Evolutionary conservation across 2,329 filamentous ascomycete genomes (phyloP).

Genomic region (Aspergillus awamori): DNA sequence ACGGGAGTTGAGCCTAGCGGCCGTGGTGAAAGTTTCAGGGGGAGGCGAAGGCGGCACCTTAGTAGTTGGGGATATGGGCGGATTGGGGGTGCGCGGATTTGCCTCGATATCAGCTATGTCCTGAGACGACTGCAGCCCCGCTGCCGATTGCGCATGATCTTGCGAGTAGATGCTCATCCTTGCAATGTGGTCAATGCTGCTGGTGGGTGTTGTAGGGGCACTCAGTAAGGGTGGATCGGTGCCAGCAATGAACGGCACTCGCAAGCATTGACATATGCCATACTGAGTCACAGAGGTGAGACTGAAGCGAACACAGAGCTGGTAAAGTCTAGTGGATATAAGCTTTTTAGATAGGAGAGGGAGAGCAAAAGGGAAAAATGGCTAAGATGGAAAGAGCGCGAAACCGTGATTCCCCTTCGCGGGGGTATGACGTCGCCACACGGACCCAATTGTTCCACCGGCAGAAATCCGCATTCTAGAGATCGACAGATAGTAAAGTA

Average conservation of each 20-base stretch:
- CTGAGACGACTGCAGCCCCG: slow-evolving; percentile 22
- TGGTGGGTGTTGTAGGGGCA: neutral
- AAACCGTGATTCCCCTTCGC: neutral
- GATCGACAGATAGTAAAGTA: neutral
- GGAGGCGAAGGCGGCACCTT: slow-evolving; percentile 24
- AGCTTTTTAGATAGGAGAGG: neutral
- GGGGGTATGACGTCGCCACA: slow-evolving; percentile 14
- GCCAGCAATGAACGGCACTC: neutral
- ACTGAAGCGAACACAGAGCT: neutral
- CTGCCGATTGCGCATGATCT: slow-evolving; percentile 34
- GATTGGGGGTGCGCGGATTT: slow-evolving; percentile 28
- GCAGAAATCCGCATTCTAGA: neutral
- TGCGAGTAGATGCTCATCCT: slow-evolving; percentile 38
- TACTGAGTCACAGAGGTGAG: neutral
- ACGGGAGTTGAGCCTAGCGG: slow-evolving; percentile 33
- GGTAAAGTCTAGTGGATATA: neutral
- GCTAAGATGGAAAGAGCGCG: neutral
- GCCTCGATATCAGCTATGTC: slow-evolving; percentile 42
- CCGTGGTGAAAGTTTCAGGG: slow-evolving; percentile 29
- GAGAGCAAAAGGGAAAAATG: neutral
- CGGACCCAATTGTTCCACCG: neutral
- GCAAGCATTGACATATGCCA: neutral
- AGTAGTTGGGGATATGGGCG: slow-evolving; percentile 22
- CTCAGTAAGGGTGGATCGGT: neutral
- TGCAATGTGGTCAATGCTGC: neutral